Base-by-base conservation (phyloP, 768 basidiomycete genomes). In the Cyclocybe cylindracea region DNA sequence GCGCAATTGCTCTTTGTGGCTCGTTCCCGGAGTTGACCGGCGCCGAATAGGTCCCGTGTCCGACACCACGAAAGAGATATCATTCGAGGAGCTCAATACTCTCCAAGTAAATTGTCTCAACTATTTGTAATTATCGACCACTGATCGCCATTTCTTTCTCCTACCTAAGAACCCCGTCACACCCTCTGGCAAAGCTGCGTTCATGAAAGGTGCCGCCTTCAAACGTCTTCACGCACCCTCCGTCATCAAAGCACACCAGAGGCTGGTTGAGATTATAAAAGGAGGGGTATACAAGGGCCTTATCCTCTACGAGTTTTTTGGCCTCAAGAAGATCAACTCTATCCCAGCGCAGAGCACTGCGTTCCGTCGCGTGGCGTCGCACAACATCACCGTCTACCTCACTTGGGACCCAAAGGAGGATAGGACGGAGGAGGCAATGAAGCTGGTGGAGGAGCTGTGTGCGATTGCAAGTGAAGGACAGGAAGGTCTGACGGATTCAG, bases 31-130 rank as follows among this genome's bases (percentile, higher is more conserved):
- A 24, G 9, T 31, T 7, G n/a, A 9, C 11, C 37, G 9, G 18
- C 4, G 14, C n/a, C 19, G 47, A 32, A 10, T 46, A 79, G 78
- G 63, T 6, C 77, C 78, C 13, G 43, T 75, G 5, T 57, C 59
- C 0, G 73, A 79, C 54, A 55, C 50, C 2, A 62, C 73, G 6
- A 62, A 63, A 8, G 79, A 79, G 55, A 66, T 79, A 2, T 77
- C 77, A 1, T 82, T 70, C 49, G 78, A 78, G 48, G 50, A 64
- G 29, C 16, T 79, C n/a, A 80, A 80, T 55, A 36, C 57, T 1
- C 33, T 78, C 2, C 59, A 67, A 62, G 78, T 58, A 18, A 11
- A 18, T 50, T 51, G 53, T 38, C 29, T 33, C 48, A 43, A n/a
- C 33, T 32, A 36, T 46, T 11, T 35, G 24, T 35, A 40, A 41